A percentile compares a stretch with the other conserved stretches of the same genome.
These are phyloP conservation scores for Cryoendolithus antarcticus DNA, from an alignment of 2,329 filamentous ascomycete species.

Conservation along the genomic window DNA sequence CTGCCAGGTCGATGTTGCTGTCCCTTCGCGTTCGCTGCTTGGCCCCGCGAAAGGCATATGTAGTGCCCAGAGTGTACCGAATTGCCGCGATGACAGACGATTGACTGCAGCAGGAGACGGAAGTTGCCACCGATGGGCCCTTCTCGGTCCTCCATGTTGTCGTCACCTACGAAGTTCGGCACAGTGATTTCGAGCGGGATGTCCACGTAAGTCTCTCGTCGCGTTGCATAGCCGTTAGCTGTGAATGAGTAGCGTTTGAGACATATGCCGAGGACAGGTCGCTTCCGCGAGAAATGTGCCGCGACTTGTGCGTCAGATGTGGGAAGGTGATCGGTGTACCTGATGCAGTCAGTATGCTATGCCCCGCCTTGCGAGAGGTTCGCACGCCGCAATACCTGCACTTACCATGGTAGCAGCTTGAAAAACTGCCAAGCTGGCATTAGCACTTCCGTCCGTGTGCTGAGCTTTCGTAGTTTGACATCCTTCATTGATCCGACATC, in stretches of 20 bases:
- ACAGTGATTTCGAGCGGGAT: slow-evolving; percentile 75
- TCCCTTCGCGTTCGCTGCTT: slow-evolving; percentile 34
- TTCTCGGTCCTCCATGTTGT: slow-evolving; percentile 49
- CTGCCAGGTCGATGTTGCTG: slow-evolving; percentile 28
- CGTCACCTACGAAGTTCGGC: slow-evolving; percentile 81
- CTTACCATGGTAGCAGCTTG: slow-evolving; percentile 70
- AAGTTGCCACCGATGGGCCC: slow-evolving; percentile 72
- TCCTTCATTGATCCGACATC: slow-evolving; percentile 8
- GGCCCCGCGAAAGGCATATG: slow-evolving; percentile 68
- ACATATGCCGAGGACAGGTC: slow-evolving; percentile 83
- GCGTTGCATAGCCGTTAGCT: slow-evolving; percentile 52
- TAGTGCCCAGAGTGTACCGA: slow-evolving; percentile 87
- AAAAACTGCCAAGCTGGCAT: slow-evolving; percentile 99
- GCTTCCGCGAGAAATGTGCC: slow-evolving; percentile 69
- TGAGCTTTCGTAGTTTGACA: slow-evolving; percentile 20
- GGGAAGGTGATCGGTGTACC: slow-evolving; percentile 55
- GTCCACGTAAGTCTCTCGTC: slow-evolving; percentile 74
- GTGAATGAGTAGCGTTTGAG: slow-evolving; percentile 79
- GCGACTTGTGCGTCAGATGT: slow-evolving; percentile 67
- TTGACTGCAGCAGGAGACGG: slow-evolving; percentile 80
- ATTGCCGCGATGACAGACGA: slow-evolving; percentile 81
- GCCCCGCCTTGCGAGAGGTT: no score
- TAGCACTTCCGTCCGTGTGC: slow-evolving; percentile 61
- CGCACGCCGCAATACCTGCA: no score
- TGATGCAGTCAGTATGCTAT: no score